Base-by-base conservation (phyloP, 2,329 filamentous ascomycete genomes). In the Trichoderma cornu-damae region DNA sequence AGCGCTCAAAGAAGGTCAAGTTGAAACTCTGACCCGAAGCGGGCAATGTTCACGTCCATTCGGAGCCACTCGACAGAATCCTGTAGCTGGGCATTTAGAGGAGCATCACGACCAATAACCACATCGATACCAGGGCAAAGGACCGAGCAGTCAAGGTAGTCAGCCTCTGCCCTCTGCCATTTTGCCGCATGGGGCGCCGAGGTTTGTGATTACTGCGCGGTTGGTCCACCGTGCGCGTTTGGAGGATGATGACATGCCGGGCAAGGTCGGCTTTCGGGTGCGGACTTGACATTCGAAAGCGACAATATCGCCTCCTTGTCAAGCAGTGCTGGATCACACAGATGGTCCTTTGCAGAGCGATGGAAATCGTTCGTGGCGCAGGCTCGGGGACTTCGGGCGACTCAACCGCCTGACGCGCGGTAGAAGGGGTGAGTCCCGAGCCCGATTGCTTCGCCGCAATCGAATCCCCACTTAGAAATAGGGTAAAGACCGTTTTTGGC, bases 361-460 rank as follows among this genome's bases (percentile, higher is more conserved):
- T n/a, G 16, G 28, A 37, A 20, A 54, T 37, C n/a, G 30, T 46
- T n/a, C 47, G 38, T 38, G n/a, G 14, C 24, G 6, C 51, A 35
- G 30, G 4, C 20, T 46, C 51, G 51, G 51, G 22, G 32, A 18
- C 28, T 44, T n/a, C 51, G 51, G 50, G 30, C n/a, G n/a, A 14
- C 46, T 51, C 51, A 42, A 44, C 28, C 46, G 11, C n/a, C n/a
- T 16, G 18, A 24, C n/a, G n/a, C n/a, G n/a, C n/a, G n/a, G n/a
- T n/a, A n/a, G 30, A 46, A 32, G 30, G 38, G 22, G 16, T 4
- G 9, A 6, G n/a, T 46, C 20, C 50, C 40, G 51, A 34, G 42
- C 40, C 51, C 40, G 51, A 46, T 43, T n/a, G 50, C 50, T 32
- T 35, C 50, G 50, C 50, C 48, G 34, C 48, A 51, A 30, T 37